Evolutionary conservation across 2,329 filamentous ascomycete genomes (phyloP), one percentile per base, ranked within the genome.

Genomic region (Aphanocladium album): DNA sequence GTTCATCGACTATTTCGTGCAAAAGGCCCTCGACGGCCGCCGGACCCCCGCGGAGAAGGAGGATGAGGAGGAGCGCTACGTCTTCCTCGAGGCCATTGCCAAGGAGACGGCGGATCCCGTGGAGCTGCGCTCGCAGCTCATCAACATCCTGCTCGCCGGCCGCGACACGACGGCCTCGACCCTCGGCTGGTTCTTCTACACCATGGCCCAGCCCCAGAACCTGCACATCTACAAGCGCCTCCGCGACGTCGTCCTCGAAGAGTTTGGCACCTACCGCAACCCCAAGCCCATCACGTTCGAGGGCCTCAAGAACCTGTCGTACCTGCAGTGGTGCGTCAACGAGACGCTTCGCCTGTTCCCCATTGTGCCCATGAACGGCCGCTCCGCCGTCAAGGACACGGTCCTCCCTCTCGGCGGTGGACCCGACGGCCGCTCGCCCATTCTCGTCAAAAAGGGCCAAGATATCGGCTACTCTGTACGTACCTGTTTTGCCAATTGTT

Each of bases 1-100:
- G 9, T 91, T 91, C 68, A 81, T 90, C n/a, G 80, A 84, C 64
- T 80, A 80, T n/a, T 89, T 84, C 70, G 88, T 91, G 63, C 80
- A 84, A 55, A 77, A 57, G 79, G 85, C 11, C 74, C 89, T 61
- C 7, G 39, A 19, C n/a, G 27, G 19, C 3, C 49, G 39, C 21
- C 8, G 9, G 71, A 76, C 43, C 73, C 60, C 46, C 68, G 65
- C 23, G 63, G 57, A 11, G 53, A 67, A 25, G 64, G 35, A 58
- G 9, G 30, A 14, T 7, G 45, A 61, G 12, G 50, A 50, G 3
- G 47, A 62, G 25, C 66, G 67, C 41, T 74, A 74, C 39, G 63
- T 73, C 47, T 73, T 74, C 60, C 66, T 73, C 7, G 62, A 69
- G 39, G 71, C 69, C 27, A 64, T 73, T 19, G 68, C 68, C 2